Evolutionary conservation across 345 rosid genomes (phyloP).

Genomic region (Adansonia digitata): DNA sequence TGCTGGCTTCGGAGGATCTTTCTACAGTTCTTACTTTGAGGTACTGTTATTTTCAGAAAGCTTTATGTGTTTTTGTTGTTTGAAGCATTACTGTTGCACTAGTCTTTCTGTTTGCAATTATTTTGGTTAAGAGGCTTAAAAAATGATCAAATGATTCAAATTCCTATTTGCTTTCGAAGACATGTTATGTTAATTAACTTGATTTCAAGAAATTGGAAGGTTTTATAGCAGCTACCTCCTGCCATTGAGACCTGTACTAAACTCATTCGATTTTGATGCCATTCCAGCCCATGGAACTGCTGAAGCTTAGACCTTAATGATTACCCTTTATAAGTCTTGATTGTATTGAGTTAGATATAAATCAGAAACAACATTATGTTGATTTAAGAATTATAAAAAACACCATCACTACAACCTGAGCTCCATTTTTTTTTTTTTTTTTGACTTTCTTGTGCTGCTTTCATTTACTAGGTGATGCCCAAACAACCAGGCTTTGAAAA

Average conservation of each 20-base stretch:
- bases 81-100: not conserved
- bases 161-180: not conserved
- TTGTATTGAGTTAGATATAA: not conserved
- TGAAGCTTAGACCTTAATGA: not conserved
- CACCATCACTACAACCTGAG: not conserved
- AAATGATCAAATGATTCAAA: not conserved
- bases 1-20: constrained; percentile 79
- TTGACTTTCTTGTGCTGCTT: not conserved
- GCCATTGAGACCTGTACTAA: not conserved
- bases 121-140: not conserved
- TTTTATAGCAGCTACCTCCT: not conserved
- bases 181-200: too few species aligned
- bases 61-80: not conserved
- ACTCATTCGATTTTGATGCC: not conserved
- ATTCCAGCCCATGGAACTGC: constrained; percentile 24
- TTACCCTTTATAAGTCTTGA: not conserved
- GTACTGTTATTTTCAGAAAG: constrained; percentile 29
- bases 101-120: not conserved
- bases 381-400: not conserved
- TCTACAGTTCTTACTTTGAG: constrained; percentile 75
- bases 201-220: not conserved
- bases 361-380: not conserved
- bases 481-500: constrained; percentile 77
- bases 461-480: constrained; percentile 61
- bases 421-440: not conserved